Evolutionary conservation across 495 filamentous ascomycete species (phyloP).

Genomic region (Peziza echinospora): DNA sequence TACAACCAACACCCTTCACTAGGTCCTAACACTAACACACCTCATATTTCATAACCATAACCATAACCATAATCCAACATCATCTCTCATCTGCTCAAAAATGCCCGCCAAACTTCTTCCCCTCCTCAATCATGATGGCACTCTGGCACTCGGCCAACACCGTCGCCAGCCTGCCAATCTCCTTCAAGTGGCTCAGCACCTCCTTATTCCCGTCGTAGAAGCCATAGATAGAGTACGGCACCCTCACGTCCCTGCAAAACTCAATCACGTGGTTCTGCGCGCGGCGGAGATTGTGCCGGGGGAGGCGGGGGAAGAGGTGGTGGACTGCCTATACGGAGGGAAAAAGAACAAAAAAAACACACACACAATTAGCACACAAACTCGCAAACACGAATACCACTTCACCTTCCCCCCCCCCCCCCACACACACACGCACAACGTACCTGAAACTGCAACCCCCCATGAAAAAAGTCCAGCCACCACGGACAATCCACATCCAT

Average conservation of each 20-base stretch:
- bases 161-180: conserved; percentile 68
- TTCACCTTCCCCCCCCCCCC: no score
- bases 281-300: conserved; percentile 71
- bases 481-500: conserved; percentile 94
- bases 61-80: no score
- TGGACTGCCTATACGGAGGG: conserved; percentile 65
- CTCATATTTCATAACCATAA: no score
- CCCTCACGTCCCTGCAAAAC: conserved; percentile 76
- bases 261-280: conserved; percentile 67
- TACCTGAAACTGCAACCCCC: conserved; percentile 78
- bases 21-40: no score
- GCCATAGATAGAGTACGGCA: conserved; percentile 84
- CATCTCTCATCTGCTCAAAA: no score
- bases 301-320: conserved; percentile 84
- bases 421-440: no score
- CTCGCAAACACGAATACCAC: no score
- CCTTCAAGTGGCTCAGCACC: conserved; percentile 62
- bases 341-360: no score
- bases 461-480: conserved; percentile 94
- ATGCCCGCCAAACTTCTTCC: no score
- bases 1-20: no score
- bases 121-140: conserved; percentile 13
- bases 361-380: no score
- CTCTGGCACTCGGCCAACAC: conserved; percentile 76
- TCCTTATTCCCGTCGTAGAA: conserved; percentile 83